Evolutionary conservation across 805 yeast species (phyloP).

Genomic region (Yamadazyma akitaensis): DNA sequence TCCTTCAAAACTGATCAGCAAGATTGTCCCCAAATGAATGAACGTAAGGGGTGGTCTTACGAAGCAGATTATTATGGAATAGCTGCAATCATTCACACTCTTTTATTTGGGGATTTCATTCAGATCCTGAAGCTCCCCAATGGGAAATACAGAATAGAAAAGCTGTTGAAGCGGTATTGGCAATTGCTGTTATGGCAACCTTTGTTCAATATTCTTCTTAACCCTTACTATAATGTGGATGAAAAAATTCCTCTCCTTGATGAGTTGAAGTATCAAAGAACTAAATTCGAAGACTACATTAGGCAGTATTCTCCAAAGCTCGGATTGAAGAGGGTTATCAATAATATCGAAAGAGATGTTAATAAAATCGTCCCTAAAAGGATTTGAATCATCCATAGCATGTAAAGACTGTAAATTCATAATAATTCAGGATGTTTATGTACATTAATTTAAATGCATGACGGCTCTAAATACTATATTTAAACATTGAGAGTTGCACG

Average conservation of each 20-base stretch:
- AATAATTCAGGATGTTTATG: background rate
- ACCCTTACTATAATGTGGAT: constrained; percentile 41
- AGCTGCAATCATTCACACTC: constrained; percentile 68
- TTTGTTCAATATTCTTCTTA: constrained; percentile 60
- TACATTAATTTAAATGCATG: background rate
- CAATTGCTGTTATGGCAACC: constrained; percentile 66
- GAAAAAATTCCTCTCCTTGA: constrained; percentile 39
- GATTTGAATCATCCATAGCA: background rate
- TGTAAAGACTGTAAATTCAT: background rate
- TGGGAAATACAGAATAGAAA: constrained; percentile 34
- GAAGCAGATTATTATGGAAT: constrained; percentile 83
- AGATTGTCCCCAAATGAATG: constrained; percentile 70
- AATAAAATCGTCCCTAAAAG: constrained; percentile 6
- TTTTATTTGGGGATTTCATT: constrained; percentile 69
- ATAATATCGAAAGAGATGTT: constrained; percentile 10
- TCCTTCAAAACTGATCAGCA: constrained; percentile 61
- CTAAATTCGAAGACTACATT: constrained; percentile 43
- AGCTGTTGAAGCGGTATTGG: constrained; percentile 70
- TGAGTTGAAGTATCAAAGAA: constrained; percentile 31
- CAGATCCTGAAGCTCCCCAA: constrained; percentile 31
- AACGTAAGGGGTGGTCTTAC: constrained; percentile 62
- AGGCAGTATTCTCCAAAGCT: constrained; percentile 7
- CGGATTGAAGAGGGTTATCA: constrained; percentile 11
- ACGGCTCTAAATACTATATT: background rate
- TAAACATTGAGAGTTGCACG: constrained; percentile 29